phyloP scores from a whole-genome alignment of 768 basidiomycete species.

The Suillus bovinus region DNA sequence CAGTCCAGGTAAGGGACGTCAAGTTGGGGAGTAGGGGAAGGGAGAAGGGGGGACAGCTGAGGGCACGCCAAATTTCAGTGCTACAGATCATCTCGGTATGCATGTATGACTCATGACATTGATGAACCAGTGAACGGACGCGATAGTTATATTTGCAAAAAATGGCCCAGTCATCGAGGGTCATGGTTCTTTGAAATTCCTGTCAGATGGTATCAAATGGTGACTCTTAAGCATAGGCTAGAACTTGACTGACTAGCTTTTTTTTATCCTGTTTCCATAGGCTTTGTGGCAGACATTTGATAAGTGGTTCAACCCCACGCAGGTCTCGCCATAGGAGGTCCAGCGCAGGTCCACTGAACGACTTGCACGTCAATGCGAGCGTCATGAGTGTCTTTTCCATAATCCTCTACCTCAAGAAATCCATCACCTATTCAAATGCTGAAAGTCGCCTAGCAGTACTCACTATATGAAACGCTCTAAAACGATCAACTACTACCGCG shows the following conservation, averaged over 20 bases:
- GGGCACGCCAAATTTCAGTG: not conserved
- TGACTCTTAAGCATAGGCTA: not conserved
- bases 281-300: not conserved
- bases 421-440: not conserved
- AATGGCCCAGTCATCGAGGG: not conserved
- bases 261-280: not conserved
- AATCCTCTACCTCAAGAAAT: not conserved
- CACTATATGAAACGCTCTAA: no score
- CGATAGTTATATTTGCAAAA: not conserved
- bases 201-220: not conserved
- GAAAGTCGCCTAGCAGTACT: not conserved
- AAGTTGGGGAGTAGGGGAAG: not conserved
- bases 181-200: not conserved
- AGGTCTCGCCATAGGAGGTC: slow-evolving; percentile 1
- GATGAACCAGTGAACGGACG: slow-evolving; percentile 12
- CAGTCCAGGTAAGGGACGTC: not conserved
- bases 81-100: not conserved
- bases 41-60: not conserved
- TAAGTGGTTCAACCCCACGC: not conserved
- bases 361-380: slow-evolving; percentile 1
- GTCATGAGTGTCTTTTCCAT: not conserved
- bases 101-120: not conserved
- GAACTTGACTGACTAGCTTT: not conserved
- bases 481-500: not conserved
- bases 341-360: not conserved